A percentile compares a stretch with the other conserved stretches of the same genome.
phyloP scores from a whole-genome alignment of 202 grass and related monocot genomes.

The Eragrostis tef region DNA sequence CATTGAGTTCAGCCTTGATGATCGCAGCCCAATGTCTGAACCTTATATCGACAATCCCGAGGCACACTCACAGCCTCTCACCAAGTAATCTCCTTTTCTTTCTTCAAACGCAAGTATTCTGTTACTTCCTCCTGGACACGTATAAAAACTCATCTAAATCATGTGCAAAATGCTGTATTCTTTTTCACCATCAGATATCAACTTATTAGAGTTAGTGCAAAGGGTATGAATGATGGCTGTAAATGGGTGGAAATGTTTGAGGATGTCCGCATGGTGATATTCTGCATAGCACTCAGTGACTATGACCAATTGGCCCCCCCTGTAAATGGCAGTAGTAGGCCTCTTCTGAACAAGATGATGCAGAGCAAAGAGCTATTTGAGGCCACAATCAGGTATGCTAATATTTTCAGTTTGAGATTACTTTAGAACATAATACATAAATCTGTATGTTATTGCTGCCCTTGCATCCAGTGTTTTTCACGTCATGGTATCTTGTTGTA shows the following conservation, averaged over 20 bases:
- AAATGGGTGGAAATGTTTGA: constrained; percentile 99
- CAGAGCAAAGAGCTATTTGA: constrained; percentile 91
- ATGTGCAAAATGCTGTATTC: constrained; percentile 15
- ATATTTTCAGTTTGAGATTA: background rate
- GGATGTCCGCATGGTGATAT: constrained; percentile 84
- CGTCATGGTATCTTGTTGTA: no score
- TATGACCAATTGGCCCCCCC: constrained; percentile 65
- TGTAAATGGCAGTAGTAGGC: constrained; percentile 45
- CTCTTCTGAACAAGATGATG: constrained; percentile 86
- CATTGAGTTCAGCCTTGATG: constrained; percentile 89
- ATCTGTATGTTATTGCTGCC: background rate
- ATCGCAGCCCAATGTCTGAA: constrained; percentile 86
- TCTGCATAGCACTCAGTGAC: constrained; percentile 78
- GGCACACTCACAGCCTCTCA: constrained; percentile 62
- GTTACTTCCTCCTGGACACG: background rate
- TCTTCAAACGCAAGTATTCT: constrained; percentile 54
- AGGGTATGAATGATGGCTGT: constrained; percentile 86
- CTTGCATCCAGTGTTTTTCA: background rate
- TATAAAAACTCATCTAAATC: constrained; percentile 4
- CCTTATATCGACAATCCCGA: constrained; percentile 71
- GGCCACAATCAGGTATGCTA: constrained; percentile 71
- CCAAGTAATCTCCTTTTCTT: constrained; percentile 61
- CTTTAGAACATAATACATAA: background rate
- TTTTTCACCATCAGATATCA: constrained; percentile 64
- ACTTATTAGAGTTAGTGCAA: constrained; percentile 79